Evolutionary conservation across 1,284 basidiomycete species (phyloP), one percentile per base, ranked within the genome.

Genomic region (Rhodofomes roseus): DNA sequence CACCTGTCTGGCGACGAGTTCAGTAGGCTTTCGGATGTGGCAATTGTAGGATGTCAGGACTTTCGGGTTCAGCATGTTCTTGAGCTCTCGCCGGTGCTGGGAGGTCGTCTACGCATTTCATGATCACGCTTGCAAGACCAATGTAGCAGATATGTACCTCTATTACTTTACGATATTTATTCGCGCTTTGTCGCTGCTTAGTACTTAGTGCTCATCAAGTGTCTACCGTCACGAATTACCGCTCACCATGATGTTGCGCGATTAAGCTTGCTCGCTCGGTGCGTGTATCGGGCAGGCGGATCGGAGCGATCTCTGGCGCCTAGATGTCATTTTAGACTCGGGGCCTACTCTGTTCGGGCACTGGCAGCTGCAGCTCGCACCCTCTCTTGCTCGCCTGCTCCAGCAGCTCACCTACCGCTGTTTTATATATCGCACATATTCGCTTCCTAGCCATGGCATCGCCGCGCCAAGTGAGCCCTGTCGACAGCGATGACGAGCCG

Each of bases 1-100:
- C 54, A 62, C 20, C 61, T 60, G 31, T 62, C 58, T 52, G 69
- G 63, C 39, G 68, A 64, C 4, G 69, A 68, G 43, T 62, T 68
- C 36, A 60, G 65, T 18, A 77, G 75, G 8, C 60, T 87, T 61
- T 63, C 68, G 56, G 77, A 79, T 39, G 75, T 86, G 12, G 70
- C 73, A 3, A 75, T 86, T 39, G 70, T 76, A 6, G 77, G 76
- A 1, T 87, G 85, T 64, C 71, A 78, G 12, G 74, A 78, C 29
- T 81, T 86, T 57, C 69, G 67, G 14, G 64, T 60, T 4, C 62
- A 71, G 23, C 79, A 85, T 66, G 77, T 69, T 8, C 66, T 76
- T 39, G 63, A 71, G 57, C 72, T 86, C 20, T 65, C 67, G 18
- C 70, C 69, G 43, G 68, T 74, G 31, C 61, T 83, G 16, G 80